phyloP scores from a whole-genome alignment of 805 yeast genomes.

The Saturnispora mendoncae region DNA sequence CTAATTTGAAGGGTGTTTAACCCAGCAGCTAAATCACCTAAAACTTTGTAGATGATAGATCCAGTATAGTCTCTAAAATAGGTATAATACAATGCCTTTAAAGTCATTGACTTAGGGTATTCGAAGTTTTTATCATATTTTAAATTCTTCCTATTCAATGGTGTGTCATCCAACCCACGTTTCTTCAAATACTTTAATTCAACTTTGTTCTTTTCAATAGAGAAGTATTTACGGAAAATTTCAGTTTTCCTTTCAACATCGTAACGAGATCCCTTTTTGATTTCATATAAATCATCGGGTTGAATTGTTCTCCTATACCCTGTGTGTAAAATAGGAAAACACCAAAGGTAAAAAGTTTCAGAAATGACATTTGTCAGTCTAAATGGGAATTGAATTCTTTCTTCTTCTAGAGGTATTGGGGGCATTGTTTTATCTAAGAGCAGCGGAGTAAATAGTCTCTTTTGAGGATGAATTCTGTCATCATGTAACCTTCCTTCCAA shows the following conservation, averaged over 20 bases:
- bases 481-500: slow-evolving; percentile 16
- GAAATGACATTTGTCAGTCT: slow-evolving; percentile 32
- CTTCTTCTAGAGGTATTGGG: slow-evolving; percentile 43
- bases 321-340: slow-evolving; percentile 48
- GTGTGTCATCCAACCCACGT: slow-evolving; percentile 26
- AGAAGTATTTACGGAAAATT: slow-evolving; percentile 30
- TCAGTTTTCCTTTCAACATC: slow-evolving; percentile 34
- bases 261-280: slow-evolving; percentile 31
- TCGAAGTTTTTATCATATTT: slow-evolving; percentile 31
- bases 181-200: slow-evolving; percentile 26
- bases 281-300: slow-evolving; percentile 50
- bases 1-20: slow-evolving; percentile 61
- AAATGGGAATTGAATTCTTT: slow-evolving; percentile 40
- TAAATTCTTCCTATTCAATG: slow-evolving; percentile 28
- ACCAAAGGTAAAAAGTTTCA: slow-evolving; percentile 55
- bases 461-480: slow-evolving; percentile 26
- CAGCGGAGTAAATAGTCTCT: slow-evolving; percentile 29
- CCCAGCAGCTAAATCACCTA: slow-evolving; percentile 42
- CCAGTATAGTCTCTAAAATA: slow-evolving; percentile 37
- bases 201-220: slow-evolving; percentile 24
- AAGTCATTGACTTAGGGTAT: slow-evolving; percentile 38
- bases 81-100: slow-evolving; percentile 40
- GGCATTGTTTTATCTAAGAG: slow-evolving; percentile 34
- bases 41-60: slow-evolving; percentile 34
- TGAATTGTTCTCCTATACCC: slow-evolving; percentile 68